Conservation (phyloP, 139 green algal species). For the Haematococcus lacustris region DNA sequence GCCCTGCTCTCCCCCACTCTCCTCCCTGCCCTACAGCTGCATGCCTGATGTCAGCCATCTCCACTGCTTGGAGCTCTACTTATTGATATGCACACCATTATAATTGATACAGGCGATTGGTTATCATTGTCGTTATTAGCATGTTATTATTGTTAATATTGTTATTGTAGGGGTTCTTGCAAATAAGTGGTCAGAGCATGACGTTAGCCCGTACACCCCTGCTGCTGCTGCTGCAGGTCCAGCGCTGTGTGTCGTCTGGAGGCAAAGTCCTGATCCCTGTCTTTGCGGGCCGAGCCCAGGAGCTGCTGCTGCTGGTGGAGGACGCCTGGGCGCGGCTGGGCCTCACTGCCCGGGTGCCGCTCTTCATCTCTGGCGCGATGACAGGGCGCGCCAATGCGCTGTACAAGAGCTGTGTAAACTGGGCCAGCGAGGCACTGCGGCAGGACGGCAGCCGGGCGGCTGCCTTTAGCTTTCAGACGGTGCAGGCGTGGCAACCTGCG, state of each 20-base stretch:
- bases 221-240: conserved; percentile 19
- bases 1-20: too few species aligned
- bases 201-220: not conserved
- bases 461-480: conserved; percentile 7
- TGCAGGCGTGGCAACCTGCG: conserved; percentile 20
- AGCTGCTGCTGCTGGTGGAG: conserved; percentile 68
- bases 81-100: too few species aligned
- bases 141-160: not conserved
- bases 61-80: too few species aligned
- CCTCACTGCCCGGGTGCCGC: conserved; percentile 43
- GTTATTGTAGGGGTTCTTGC: not conserved
- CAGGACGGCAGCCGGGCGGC: not conserved
- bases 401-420: conserved; percentile 40
- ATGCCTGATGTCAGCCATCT: too few species aligned
- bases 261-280: conserved; percentile 60
- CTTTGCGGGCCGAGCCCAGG: conserved; percentile 47
- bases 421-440: conserved; percentile 13
- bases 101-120: too few species aligned
- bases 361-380: conserved; percentile 56
- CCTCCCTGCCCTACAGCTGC: too few species aligned
- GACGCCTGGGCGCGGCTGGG: conserved; percentile 58
- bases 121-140: not conserved
- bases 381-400: conserved; percentile 49
- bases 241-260: conserved; percentile 27
- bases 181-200: not conserved